A percentile compares a stretch with the other conserved stretches of the same genome.
Conservation (phyloP, 2,329 filamentous ascomycete species). For the Lasiodiplodia sp. region DNA sequence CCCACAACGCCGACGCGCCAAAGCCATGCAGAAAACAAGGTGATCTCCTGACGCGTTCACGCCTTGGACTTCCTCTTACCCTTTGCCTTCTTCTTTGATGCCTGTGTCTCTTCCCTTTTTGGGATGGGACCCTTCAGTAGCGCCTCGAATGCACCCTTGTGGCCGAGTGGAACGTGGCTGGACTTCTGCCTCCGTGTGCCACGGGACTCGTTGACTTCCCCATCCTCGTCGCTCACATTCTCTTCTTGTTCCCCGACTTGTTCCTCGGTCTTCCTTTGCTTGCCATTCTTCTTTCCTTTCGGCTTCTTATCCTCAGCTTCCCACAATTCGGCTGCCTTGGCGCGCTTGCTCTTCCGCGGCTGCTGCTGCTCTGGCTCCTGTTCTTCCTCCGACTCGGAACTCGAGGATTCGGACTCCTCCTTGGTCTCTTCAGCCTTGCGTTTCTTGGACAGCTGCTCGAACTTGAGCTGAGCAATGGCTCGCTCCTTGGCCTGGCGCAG, state of each 20-base stretch:
- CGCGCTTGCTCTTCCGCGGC: conserved; percentile 30
- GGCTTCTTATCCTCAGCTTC: conserved; percentile 21
- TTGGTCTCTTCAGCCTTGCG: conserved; percentile 36
- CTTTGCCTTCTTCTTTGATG: conserved; percentile 23
- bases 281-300: conserved; percentile 10
- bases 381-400: conserved; percentile 18
- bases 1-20: conserved; percentile 10
- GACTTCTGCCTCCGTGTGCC: conserved; percentile 26
- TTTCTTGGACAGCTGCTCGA: conserved; percentile 44
- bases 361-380: conserved; percentile 31
- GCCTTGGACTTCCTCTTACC: conserved; percentile 22
- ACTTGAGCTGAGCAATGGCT: conserved; percentile 45
- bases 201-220: not conserved
- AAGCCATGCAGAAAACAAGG: conserved; percentile 9
- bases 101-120: conserved; percentile 8
- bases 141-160: conserved; percentile 29
- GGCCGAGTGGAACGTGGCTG: conserved; percentile 27
- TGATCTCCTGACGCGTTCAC: not conserved
- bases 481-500: conserved; percentile 47
- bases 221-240: not conserved
- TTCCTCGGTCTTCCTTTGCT: not conserved
- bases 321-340: conserved; percentile 27
- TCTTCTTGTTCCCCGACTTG: not conserved
- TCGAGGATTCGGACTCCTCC: conserved; percentile 6
- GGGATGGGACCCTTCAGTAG: conserved; percentile 31